A percentile compares a stretch with the other conserved stretches of the same genome.
Evolutionary conservation across 441 rosid species (phyloP).

Genomic region (Gossypium schwendimanii): DNA sequence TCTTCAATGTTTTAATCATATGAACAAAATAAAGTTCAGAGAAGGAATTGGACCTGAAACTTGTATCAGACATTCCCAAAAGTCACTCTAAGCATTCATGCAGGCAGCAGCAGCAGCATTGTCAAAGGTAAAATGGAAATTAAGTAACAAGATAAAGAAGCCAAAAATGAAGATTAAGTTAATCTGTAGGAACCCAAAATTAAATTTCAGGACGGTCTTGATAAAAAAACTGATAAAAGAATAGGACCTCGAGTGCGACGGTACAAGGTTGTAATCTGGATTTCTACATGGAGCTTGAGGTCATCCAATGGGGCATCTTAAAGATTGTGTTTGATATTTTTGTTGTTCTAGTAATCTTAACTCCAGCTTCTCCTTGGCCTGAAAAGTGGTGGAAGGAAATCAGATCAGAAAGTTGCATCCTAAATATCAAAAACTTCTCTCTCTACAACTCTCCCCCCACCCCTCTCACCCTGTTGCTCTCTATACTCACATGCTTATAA

Average conservation of each 20-base stretch:
- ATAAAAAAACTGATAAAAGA: slow-evolving; percentile 24
- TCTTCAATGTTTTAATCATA: not conserved
- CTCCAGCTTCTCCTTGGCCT: slow-evolving; percentile 93
- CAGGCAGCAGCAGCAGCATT: not conserved
- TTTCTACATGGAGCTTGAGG: slow-evolving; percentile 27
- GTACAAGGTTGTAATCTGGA: slow-evolving; percentile 24
- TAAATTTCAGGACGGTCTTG: slow-evolving; percentile 12
- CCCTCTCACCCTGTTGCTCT: not conserved
- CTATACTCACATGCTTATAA: not conserved
- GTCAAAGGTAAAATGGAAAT: not conserved
- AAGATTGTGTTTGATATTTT: slow-evolving; percentile 24
- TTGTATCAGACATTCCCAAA: not conserved
- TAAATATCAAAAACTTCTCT: slow-evolving; percentile 17
- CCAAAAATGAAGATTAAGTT: slow-evolving; percentile 15
- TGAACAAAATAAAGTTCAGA: not conserved
- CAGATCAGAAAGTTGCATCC: slow-evolving; percentile 31
- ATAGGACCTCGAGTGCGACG: slow-evolving; percentile 36
- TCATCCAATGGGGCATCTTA: slow-evolving; percentile 27
- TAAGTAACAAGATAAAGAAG: slow-evolving; percentile 20
- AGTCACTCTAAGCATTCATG: not conserved
- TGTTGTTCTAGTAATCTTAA: slow-evolving; percentile 33
- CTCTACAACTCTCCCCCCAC: not conserved
- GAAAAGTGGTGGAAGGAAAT: slow-evolving; percentile 51
- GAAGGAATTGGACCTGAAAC: not conserved
- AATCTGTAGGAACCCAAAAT: slow-evolving; percentile 30